Percentiles rank a stretch among this genome's conserved stretches.
Conservation (phyloP, 768 basidiomycete genomes). For the Postia placenta region DNA sequence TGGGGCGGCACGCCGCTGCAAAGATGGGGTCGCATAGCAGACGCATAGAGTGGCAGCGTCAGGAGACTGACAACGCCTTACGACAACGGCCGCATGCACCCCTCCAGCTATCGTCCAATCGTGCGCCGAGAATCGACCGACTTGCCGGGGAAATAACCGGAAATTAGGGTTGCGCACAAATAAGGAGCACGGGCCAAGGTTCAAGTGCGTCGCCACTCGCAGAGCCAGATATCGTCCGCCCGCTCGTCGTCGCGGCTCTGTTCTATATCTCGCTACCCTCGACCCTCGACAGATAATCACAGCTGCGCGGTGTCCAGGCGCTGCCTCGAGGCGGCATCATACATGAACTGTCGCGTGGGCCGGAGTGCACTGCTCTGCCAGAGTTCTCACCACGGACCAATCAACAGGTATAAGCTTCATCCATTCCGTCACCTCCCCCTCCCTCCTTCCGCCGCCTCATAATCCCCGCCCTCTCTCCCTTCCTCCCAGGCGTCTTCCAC, state of each 20-base stretch:
- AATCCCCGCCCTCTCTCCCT: constrained; percentile 6
- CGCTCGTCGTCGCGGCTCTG: not conserved
- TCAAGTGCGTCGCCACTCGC: no score
- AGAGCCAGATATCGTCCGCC: no score
- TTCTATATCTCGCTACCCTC: not conserved
- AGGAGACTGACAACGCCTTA: not conserved
- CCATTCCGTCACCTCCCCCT: constrained; percentile 4
- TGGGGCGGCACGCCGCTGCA: constrained; percentile 16
- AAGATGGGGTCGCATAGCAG: constrained; percentile 2
- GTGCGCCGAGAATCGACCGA: not conserved
- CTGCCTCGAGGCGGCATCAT: constrained; percentile 5
- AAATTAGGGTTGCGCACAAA: no score
- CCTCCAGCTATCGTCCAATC: constrained; percentile 2
- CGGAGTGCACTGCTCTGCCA: constrained; percentile 5
- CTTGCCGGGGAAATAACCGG: not conserved
- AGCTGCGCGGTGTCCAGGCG: not conserved
- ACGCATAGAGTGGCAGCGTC: not conserved
- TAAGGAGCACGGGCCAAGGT: no score
- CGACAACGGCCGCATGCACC: not conserved
- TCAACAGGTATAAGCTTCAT: constrained; percentile 15
- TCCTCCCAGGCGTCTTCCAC: constrained; percentile 8
- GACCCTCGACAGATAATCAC: not conserved
- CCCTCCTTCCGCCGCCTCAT: constrained; percentile 1
- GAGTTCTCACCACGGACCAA: constrained; percentile 2
- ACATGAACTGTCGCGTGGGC: constrained; percentile 6